Percentiles rank a stretch among this genome's conserved stretches.
Evolutionary conservation across 306 rosid genomes (phyloP).

Genomic region (barrel medic (Medicago truncatula)): MtrunA17r5.0-ANR NC_053049.1:10614001-10614500

Average conservation of each 20-base stretch:
- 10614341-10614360: no score
- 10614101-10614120: conserved; percentile 84
- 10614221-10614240: background rate
- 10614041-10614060: conserved; percentile 97
- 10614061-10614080: conserved; percentile 89
- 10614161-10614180: conserved; percentile 87
- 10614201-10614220: conserved; percentile 42
- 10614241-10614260: background rate
- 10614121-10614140: conserved; percentile 89
- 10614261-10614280: background rate
- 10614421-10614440: no score
- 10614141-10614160: conserved; percentile 87
- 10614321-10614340: no score
- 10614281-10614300: background rate
- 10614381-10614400: no score
- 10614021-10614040: conserved; percentile 94
- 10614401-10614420: no score
- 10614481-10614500: background rate
- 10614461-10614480: no score
- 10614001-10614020: conserved; percentile 83
- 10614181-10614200: conserved; percentile 98
- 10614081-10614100: conserved; percentile 82
- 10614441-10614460: no score
- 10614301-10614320: background rate
- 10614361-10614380: no score